phyloP scores from a whole-genome alignment of 2,329 filamentous ascomycete species.

The Xylaria sp. region DNA sequence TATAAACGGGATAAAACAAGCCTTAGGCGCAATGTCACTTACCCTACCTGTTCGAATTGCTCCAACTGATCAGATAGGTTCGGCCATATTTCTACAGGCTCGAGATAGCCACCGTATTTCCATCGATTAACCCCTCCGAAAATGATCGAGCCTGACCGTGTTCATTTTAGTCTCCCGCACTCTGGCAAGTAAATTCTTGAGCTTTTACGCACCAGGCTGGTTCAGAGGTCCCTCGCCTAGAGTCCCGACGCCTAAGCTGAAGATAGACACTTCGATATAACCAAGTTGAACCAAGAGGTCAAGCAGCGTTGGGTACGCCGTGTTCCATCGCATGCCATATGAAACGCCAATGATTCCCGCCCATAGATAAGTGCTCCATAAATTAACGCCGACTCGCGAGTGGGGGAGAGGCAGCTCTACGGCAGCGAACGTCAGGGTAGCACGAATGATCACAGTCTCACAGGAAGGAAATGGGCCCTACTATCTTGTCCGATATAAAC shows the following conservation, averaged over 20 bases:
- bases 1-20: neutral
- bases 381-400: constrained; percentile 51
- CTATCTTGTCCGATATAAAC: constrained; percentile 47
- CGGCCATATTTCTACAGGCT: constrained; percentile 50
- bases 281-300: constrained; percentile 49
- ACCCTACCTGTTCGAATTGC: constrained; percentile 49
- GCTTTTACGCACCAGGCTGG: constrained; percentile 34
- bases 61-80: constrained; percentile 49
- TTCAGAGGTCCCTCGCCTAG: constrained; percentile 47
- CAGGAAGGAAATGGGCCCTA: constrained; percentile 18
- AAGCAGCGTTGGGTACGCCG: constrained; percentile 50
- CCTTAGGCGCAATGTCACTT: constrained; percentile 23
- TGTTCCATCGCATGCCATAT: constrained; percentile 50
- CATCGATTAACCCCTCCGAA: constrained; percentile 59
- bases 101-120: constrained; percentile 54
- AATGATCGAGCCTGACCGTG: constrained; percentile 49
- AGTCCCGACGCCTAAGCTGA: constrained; percentile 50
- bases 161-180: neutral
- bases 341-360: constrained; percentile 52
- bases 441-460: neutral
- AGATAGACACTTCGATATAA: constrained; percentile 51
- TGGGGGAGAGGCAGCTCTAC: constrained; percentile 47
- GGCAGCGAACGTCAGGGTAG: neutral
- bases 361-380: constrained; percentile 51
- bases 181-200: neutral